Evolutionary conservation across 2,329 filamentous ascomycete species (phyloP).

Genomic region (Fusarium sp.): DNA sequence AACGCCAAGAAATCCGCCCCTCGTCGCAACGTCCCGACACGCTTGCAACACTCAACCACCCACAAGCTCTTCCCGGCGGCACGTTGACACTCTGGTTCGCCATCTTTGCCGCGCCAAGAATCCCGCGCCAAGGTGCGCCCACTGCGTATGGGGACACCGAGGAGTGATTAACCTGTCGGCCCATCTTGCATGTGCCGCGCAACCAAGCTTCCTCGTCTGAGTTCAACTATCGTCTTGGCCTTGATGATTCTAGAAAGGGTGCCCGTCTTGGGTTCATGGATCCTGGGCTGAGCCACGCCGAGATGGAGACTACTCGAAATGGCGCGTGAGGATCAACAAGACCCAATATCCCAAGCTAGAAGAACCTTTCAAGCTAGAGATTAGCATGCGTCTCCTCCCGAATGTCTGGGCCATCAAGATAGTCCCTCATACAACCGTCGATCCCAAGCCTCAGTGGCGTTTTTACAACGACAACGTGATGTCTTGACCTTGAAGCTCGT

Average conservation of each 20-base stretch:
- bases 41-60: neutral
- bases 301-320: neutral
- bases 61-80: constrained; percentile 5
- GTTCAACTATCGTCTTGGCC: neutral
- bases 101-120: constrained; percentile 6
- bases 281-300: neutral
- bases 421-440: neutral
- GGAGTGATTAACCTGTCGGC: neutral
- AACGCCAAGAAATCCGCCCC: constrained; percentile 26
- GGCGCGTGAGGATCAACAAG: neutral
- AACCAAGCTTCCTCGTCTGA: neutral
- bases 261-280: neutral
- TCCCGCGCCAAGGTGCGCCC: neutral
- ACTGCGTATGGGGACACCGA: neutral
- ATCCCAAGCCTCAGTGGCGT: neutral
- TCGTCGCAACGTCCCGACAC: constrained; percentile 3
- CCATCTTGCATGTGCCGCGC: constrained; percentile 5
- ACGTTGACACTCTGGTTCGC: constrained; percentile 13
- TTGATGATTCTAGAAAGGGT: constrained; percentile 1
- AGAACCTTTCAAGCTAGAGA: neutral
- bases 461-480: constrained; percentile 1
- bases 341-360: neutral
- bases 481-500: neutral
- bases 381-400: neutral
- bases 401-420: neutral